Evolutionary conservation across 192 early-diverging fungal species (phyloP), one percentile per base, ranked within the genome.

Genomic region (Gorgonomyces haynaldii): DNA sequence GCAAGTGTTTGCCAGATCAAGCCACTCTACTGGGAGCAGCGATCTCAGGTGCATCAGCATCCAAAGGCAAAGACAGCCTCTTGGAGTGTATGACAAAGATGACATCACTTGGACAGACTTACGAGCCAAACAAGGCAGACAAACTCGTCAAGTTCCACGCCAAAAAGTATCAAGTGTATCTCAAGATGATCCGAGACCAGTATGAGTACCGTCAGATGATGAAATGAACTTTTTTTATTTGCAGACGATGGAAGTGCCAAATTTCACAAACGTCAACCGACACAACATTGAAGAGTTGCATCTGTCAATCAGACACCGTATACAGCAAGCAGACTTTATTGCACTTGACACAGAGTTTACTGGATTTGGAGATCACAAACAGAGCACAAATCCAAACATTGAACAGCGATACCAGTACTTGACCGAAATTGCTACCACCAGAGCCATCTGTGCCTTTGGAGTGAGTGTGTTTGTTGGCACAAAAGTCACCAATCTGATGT

Each of bases 261-360:
- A n/a, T n/a, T n/a, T n/a, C n/a, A n/a, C n/a, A n/a, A n/a, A n/a
- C n/a, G n/a, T n/a, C n/a, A n/a, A n/a, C 10, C 54, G 69, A n/a
- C 58, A 57, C 52, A 67, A 67, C 49, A 19, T 66, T 27, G 22
- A 24, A 4, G 12, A 27, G 7, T 30, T 63, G 30, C 26, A 37
- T 15, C 45, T 53, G n/a, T 31, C 40, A 2, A 55, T 74, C 32
- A 58, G 54, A 13, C 40, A 47, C 19, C 27, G 32, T 23, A 31
- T 74, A 21, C 29, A 50, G 39, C 15, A 44, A 2, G 81, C 88
- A 8, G 58, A 66, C 32, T 91, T 88, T 50, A 74, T 96, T 43
- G 73, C 89, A 3, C 60, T 96, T 26, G 93, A 96, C 58, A 83
- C 84, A 2, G 92, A 96, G 54, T 93, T 96, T 55, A 86, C 86